These are phyloP conservation scores for Zalerion maritima DNA, from an alignment of 495 filamentous ascomycete species.

Conservation along the genomic window DNA sequence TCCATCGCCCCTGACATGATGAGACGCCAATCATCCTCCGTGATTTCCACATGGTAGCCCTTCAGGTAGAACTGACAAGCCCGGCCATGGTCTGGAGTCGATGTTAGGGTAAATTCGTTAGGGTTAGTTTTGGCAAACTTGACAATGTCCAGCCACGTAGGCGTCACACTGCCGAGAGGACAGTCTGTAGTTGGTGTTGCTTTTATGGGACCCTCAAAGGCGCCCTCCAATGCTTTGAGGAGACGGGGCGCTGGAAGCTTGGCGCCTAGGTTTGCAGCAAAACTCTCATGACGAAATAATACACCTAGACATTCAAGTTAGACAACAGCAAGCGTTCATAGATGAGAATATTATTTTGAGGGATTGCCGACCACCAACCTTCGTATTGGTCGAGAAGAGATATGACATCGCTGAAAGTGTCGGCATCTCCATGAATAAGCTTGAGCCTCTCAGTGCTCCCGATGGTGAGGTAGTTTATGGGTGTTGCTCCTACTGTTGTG, in stretches of 20 bases:
- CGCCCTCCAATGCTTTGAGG: slow-evolving; percentile 69
- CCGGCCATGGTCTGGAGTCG: slow-evolving; percentile 43
- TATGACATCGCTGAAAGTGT: slow-evolving; percentile 34
- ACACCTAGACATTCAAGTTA: slow-evolving; percentile 34
- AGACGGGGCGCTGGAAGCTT: slow-evolving; percentile 69
- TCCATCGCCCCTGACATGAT: slow-evolving; percentile 70
- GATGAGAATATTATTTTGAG: neutral
- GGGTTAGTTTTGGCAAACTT: slow-evolving; percentile 71
- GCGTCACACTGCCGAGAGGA: slow-evolving; percentile 37
- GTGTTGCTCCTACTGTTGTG: too few relatives aligned
- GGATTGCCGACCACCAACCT: slow-evolving; percentile 15
- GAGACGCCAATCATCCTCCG: slow-evolving; percentile 72
- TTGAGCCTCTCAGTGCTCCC: slow-evolving; percentile 22
- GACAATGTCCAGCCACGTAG: slow-evolving; percentile 75
- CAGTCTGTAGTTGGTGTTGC: slow-evolving; percentile 47
- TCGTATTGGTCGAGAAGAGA: slow-evolving; percentile 64
- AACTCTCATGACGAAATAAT: slow-evolving; percentile 68
- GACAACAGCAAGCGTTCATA: neutral
- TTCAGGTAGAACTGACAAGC: slow-evolving; percentile 73
- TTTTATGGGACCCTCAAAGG: slow-evolving; percentile 68
- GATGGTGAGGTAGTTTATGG: slow-evolving; percentile 64
- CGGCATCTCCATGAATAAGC: slow-evolving; percentile 29
- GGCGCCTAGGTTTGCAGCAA: slow-evolving; percentile 72
- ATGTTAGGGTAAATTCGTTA: slow-evolving; percentile 59
- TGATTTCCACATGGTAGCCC: slow-evolving; percentile 69